phyloP scores from a whole-genome alignment of 495 filamentous ascomycete genomes.

The Pyrenula aspistea region DNA sequence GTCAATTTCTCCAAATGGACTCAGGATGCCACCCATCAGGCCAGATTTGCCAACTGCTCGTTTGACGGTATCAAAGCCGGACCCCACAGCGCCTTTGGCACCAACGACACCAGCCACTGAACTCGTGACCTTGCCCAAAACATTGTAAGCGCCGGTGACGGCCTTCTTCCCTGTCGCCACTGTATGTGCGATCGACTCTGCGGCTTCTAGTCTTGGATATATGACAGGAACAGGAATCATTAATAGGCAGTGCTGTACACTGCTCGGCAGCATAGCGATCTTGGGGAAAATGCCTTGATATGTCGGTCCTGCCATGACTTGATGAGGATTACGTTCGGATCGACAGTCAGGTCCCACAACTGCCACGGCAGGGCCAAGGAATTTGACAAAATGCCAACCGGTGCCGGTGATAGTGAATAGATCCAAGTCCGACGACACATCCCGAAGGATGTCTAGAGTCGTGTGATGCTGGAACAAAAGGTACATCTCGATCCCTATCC shows the following conservation, averaged over 20 bases:
- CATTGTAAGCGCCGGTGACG: slow-evolving; percentile 87
- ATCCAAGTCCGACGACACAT: slow-evolving; percentile 72
- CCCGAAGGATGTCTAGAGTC: slow-evolving; percentile 82
- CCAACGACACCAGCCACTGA: slow-evolving; percentile 91
- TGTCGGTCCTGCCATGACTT: slow-evolving; percentile 91
- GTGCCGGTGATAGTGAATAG: slow-evolving; percentile 94
- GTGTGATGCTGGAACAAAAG: slow-evolving; percentile 99
- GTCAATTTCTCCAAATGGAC: slow-evolving; percentile 95
- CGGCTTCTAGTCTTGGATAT: slow-evolving; percentile 83
- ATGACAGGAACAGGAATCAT: slow-evolving; percentile 85
- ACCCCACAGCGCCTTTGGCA: slow-evolving; percentile 79
- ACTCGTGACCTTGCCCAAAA: slow-evolving; percentile 85
- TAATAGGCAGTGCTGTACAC: slow-evolving; percentile 91
- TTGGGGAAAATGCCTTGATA: slow-evolving; percentile 97
- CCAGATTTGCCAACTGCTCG: slow-evolving; percentile 90
- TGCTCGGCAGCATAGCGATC: slow-evolving; percentile 78
- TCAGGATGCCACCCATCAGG: slow-evolving; percentile 86
- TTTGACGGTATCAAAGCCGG: slow-evolving; percentile 88
- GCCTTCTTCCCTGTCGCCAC: slow-evolving; percentile 94
- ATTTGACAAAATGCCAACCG: slow-evolving; percentile 98
- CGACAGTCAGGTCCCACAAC: slow-evolving; percentile 84
- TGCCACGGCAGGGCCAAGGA: slow-evolving; percentile 80
- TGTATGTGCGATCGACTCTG: slow-evolving; percentile 79
- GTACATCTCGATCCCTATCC: slow-evolving; percentile 97
- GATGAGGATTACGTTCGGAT: slow-evolving; percentile 77